A percentile compares a stretch with the other conserved stretches of the same genome.
phyloP scores from a whole-genome alignment of 345 rosid species.

The Lepidium africanum region DNA sequence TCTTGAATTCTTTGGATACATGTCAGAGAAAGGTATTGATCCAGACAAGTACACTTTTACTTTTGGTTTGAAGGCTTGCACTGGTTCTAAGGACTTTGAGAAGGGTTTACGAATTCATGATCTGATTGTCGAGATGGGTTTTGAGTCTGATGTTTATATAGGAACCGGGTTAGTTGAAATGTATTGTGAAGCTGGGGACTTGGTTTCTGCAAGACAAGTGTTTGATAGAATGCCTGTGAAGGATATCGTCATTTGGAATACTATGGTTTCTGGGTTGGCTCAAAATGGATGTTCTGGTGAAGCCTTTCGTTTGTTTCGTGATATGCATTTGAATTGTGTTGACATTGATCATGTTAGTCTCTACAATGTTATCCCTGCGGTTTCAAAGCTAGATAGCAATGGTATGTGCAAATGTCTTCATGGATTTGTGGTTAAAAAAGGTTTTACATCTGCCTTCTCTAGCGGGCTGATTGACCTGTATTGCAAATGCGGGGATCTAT shows the following conservation, averaged over 20 bases:
- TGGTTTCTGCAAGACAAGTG: constrained; percentile 33
- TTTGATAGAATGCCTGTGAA: constrained; percentile 46
- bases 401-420: constrained; percentile 46
- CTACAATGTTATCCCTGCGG: constrained; percentile 54
- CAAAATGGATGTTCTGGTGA: constrained; percentile 27
- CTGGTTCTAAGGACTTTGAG: constrained; percentile 33
- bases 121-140: constrained; percentile 28
- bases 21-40: constrained; percentile 34
- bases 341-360: constrained; percentile 37
- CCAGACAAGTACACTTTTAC: constrained; percentile 55
- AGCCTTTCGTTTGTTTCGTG: constrained; percentile 32
- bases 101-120: constrained; percentile 45
- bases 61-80: constrained; percentile 58
- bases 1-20: constrained; percentile 30
- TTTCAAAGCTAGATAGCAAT: constrained; percentile 37
- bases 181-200: constrained; percentile 45
- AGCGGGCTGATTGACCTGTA: constrained; percentile 57
- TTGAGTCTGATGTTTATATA: constrained; percentile 47
- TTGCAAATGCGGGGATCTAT: constrained; percentile 35
- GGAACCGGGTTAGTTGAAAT: constrained; percentile 47
- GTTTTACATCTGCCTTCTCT: constrained; percentile 28
- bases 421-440: constrained; percentile 39
- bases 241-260: constrained; percentile 49
- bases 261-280: constrained; percentile 41
- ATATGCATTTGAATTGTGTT: constrained; percentile 30